Base-by-base conservation (phyloP, 495 filamentous ascomycete genomes). In the Neurospora sp. region DNA sequence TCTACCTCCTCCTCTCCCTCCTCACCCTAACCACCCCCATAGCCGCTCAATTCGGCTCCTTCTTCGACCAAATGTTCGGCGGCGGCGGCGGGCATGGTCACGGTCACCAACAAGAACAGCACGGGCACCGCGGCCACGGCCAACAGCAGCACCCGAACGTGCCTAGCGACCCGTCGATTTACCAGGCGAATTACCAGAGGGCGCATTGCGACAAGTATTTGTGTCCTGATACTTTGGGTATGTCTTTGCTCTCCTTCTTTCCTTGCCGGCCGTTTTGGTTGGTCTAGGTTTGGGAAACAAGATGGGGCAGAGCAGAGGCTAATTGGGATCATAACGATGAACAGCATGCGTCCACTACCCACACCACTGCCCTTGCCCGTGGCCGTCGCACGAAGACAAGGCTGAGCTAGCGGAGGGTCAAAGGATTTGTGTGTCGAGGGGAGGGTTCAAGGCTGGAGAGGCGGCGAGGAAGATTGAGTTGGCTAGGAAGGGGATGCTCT, bases 361-460 rank as follows among this genome's bases (percentile, higher is more conserved):
- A 9, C 94, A 97, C 82, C 94, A 98, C 83, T 98, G 94, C 80
- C 94, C 94, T 8, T 98, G 94, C 82, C 85, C 93, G 3, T 94
- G 92, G 84, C 91, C 93, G 8, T 83, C 85, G 18, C 86, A 92
- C 66, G 92, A 97, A 80, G 93, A 98, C 78, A 98, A 98, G 78
- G 88, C 95, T 72, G 94, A 98, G 82, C 83, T 96, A 41, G 92
- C 90, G 18, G 92, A 95, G 14, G 94, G 94, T 11, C 92, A 90
- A 77, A 87, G 92, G 16, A 84, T 95, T 75, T 98, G 94, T 81
- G 87, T 92, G 5, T 93, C 90, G 37, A 94, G 90, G 78, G 94
- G 93, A 3, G 94, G 94, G 0, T 97, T 89, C 80, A 91, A 90
- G 82, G 85, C 84, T 8, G 90, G 91, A 23, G 91, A 94, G 80